phyloP scores from a whole-genome alignment of 495 filamentous ascomycete species.

The Aspergillus campestris region DNA sequence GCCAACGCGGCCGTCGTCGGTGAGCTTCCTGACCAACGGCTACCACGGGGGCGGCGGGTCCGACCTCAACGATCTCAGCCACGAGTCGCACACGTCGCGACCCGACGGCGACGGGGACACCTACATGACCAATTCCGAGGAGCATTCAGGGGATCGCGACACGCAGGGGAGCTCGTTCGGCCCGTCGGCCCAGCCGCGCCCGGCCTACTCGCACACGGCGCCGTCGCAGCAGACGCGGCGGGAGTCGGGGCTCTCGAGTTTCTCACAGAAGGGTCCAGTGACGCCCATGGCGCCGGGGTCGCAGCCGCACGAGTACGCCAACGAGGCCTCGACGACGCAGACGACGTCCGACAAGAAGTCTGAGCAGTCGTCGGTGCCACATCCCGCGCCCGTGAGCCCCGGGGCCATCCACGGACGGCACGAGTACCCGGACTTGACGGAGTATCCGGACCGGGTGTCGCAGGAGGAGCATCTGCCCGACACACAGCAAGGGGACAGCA shows the following conservation, averaged over 20 bases:
- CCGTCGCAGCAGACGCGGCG: constrained; percentile 44
- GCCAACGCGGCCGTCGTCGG: constrained; percentile 37
- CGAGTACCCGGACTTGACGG: constrained; percentile 30
- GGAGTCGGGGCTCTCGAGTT: constrained; percentile 38
- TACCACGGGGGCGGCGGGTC: constrained; percentile 38
- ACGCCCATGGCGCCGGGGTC: constrained; percentile 70
- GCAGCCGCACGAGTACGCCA: constrained; percentile 65
- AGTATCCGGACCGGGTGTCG: constrained; percentile 33
- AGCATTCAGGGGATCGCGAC: constrained; percentile 29
- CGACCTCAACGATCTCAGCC: constrained; percentile 42
- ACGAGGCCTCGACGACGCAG: constrained; percentile 75
- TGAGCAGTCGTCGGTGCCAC: constrained; percentile 32
- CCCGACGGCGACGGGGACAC: constrained; percentile 53
- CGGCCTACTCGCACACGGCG: constrained; percentile 41
- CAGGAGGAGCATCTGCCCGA: constrained; percentile 40
- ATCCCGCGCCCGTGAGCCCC: constrained; percentile 50
- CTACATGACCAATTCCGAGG: constrained; percentile 42
- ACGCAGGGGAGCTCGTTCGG: constrained; percentile 45
- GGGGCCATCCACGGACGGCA: constrained; percentile 24
- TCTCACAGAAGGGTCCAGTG: constrained; percentile 63
- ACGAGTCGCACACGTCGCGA: constrained; percentile 51
- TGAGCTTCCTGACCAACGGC: constrained; percentile 45
- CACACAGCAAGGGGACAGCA: constrained; percentile 36
- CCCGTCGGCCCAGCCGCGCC: constrained; percentile 43
- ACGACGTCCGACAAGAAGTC: constrained; percentile 75